phyloP scores from a whole-genome alignment of 2,329 filamentous ascomycete genomes.

The Fusarium acutatum region DNA sequence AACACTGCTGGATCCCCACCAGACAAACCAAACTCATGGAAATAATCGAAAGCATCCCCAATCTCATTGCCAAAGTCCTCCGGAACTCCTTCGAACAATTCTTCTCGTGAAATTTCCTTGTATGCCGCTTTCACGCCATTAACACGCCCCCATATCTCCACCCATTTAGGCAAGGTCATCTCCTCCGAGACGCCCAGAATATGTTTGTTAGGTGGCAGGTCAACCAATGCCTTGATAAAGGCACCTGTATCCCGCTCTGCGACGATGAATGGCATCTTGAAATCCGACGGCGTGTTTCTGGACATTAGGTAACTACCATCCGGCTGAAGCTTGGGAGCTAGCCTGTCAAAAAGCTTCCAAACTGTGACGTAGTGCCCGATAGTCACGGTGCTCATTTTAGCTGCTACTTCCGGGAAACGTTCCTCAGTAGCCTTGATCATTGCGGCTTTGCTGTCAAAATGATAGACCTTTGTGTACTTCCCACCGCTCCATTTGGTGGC shows the following conservation, averaged over 20 bases:
- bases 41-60: background rate
- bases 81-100: background rate
- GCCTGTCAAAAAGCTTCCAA: background rate
- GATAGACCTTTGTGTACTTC: background rate
- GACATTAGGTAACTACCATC: background rate
- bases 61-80: background rate
- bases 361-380: background rate
- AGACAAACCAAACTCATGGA: background rate
- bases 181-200: background rate
- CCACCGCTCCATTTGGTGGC: background rate
- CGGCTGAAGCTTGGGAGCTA: background rate
- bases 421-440: background rate
- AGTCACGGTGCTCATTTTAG: background rate
- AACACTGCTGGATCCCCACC: background rate
- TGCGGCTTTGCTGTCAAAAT: background rate
- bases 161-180: background rate
- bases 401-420: background rate
- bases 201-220: background rate
- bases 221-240: background rate
- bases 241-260: background rate
- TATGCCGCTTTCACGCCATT: background rate
- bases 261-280: background rate
- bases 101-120: background rate
- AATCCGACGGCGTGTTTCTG: background rate
- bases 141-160: background rate